These are phyloP conservation scores for Lactarius psammicola DNA, from an alignment of 768 basidiomycete species.

Conservation along the genomic window DNA sequence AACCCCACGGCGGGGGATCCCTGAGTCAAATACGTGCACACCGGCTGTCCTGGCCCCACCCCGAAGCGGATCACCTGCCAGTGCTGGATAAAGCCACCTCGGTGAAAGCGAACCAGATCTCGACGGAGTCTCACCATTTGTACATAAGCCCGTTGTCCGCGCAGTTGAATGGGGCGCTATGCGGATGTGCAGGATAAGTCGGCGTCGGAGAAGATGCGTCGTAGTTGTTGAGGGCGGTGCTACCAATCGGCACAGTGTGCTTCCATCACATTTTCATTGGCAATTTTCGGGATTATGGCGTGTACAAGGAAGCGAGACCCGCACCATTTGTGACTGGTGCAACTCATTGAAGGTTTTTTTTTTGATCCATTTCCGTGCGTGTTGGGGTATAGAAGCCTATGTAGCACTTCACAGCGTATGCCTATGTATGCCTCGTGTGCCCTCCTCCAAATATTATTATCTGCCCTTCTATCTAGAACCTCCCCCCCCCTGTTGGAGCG, in stretches of 20 bases:
- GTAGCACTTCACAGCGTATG: no score
- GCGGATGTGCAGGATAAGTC: no score
- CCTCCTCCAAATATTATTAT: no score
- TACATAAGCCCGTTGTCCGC: conserved; percentile 60
- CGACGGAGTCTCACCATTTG: conserved; percentile 41
- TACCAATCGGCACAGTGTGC: no score
- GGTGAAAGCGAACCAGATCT: conserved; percentile 62
- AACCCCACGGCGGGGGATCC: not conserved
- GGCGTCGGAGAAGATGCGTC: no score
- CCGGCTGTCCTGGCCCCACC: conserved; percentile 3
- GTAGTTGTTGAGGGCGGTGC: no score
- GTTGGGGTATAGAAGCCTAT: no score
- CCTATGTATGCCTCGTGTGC: no score
- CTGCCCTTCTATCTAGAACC: no score
- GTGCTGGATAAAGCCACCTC: conserved; percentile 46
- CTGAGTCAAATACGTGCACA: conserved; percentile 6
- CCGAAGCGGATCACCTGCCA: conserved; percentile 40
- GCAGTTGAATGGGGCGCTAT: conserved; percentile 45
- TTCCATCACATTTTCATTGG: conserved; percentile 32
- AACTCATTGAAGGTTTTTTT: conserved; percentile 23
- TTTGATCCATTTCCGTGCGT: no score
- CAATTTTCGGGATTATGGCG: not conserved
- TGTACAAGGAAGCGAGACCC: conserved; percentile 28
- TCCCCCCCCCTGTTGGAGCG: no score
- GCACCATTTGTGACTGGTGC: conserved; percentile 42